Conservation (phyloP, 257 asterid species). For the Prunella vulgaris region DNA sequence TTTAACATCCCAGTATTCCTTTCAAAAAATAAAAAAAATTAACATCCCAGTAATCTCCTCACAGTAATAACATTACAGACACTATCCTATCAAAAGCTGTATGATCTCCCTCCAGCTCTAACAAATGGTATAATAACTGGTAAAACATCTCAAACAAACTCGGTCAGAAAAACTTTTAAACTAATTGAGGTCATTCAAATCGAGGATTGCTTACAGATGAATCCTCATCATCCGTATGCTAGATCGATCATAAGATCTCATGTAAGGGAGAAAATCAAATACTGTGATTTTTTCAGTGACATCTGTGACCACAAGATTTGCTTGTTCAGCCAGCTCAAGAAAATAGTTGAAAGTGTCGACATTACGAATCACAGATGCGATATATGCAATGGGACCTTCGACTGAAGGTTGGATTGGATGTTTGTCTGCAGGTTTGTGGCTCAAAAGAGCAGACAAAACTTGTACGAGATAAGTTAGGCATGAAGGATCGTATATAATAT, state of each 20-base stretch:
- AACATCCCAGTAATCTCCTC: neutral
- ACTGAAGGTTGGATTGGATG: constrained; percentile 8
- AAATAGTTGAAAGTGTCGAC: constrained; percentile 61
- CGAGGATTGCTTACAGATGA: constrained; percentile 11
- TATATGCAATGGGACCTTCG: constrained; percentile 53
- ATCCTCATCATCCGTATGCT: constrained; percentile 51
- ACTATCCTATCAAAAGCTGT: neutral
- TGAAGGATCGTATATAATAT: constrained; percentile 69
- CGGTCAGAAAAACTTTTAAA: neutral
- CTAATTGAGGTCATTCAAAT: neutral
- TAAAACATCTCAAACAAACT: neutral
- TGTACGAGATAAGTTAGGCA: constrained; percentile 85
- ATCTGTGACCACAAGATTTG: constrained; percentile 54
- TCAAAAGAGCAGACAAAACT: constrained; percentile 54
- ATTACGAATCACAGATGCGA: constrained; percentile 82
- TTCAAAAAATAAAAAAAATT: too few species aligned
- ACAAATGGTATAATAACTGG: neutral
- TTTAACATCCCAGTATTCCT: neutral
- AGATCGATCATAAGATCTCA: constrained; percentile 59
- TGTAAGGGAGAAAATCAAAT: constrained; percentile 61
- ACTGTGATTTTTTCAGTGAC: constrained; percentile 45
- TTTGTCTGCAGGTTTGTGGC: constrained; percentile 11
- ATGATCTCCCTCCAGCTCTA: neutral
- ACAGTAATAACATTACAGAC: neutral
- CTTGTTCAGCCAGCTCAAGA: constrained; percentile 49